phyloP scores from a whole-genome alignment of 2,329 filamentous ascomycete genomes.

The Aspergillus fumigatiaffinis region DNA sequence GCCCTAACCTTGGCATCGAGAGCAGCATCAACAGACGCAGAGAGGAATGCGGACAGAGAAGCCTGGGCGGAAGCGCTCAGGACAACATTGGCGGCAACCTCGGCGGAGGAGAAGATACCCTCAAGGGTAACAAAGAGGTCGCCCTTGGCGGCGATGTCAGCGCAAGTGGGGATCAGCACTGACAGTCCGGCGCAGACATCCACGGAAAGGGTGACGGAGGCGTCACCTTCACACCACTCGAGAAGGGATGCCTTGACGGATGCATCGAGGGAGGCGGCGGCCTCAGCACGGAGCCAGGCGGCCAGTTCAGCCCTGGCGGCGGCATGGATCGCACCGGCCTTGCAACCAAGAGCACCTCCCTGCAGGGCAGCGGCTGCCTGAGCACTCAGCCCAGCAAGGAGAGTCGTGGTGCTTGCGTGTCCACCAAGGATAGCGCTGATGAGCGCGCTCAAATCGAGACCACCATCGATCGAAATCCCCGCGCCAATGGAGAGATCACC shows the following conservation, averaged over 20 bases:
- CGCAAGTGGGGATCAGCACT: slow-evolving; percentile 31
- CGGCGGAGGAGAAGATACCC: slow-evolving; percentile 29
- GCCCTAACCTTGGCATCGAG: slow-evolving; percentile 28
- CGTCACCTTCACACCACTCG: slow-evolving; percentile 29
- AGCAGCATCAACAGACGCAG: slow-evolving; percentile 11
- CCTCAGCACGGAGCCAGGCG: slow-evolving; percentile 25
- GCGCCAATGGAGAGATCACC: neutral
- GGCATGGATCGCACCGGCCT: slow-evolving; percentile 24
- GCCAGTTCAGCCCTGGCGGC: slow-evolving; percentile 27
- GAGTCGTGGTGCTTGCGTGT: slow-evolving; percentile 11
- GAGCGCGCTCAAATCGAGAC: slow-evolving; percentile 19
- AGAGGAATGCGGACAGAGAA: slow-evolving; percentile 27
- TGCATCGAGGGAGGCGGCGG: slow-evolving; percentile 18
- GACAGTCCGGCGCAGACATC: slow-evolving; percentile 29
- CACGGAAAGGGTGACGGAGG: slow-evolving; percentile 20
- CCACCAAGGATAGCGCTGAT: slow-evolving; percentile 22
- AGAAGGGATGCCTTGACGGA: slow-evolving; percentile 27
- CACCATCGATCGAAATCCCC: slow-evolving; percentile 15
- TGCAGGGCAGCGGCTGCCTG: slow-evolving; percentile 34
- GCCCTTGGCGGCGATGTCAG: slow-evolving; percentile 33
- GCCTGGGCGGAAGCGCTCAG: slow-evolving; percentile 27
- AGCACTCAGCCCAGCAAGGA: slow-evolving; percentile 29
- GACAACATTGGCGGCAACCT: slow-evolving; percentile 26
- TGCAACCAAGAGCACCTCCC: slow-evolving; percentile 34
- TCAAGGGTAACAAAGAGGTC: slow-evolving; percentile 34